Evolutionary conservation across 1,284 basidiomycete genomes (phyloP).

Genomic region (Sanguinoderma infundibulare): DNA sequence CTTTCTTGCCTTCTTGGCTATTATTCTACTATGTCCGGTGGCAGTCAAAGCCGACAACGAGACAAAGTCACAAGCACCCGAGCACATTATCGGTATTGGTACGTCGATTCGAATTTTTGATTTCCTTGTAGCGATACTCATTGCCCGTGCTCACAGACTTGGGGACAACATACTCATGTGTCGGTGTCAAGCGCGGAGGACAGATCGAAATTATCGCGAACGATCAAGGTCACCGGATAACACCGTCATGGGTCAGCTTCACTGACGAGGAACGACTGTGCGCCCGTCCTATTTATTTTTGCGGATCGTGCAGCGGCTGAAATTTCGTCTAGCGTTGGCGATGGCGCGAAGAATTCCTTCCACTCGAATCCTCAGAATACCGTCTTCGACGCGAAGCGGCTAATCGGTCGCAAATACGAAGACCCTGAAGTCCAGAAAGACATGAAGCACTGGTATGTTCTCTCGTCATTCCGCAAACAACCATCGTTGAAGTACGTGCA

Average conservation of each 20-base stretch:
- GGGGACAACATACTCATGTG: conserved; percentile 85
- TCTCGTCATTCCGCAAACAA: conserved; percentile 4
- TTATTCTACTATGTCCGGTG: conserved; percentile 65
- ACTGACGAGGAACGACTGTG: conserved; percentile 90
- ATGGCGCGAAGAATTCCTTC: conserved; percentile 80
- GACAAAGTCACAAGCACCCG: conserved; percentile 42
- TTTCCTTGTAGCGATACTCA: background rate
- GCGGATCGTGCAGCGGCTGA: background rate
- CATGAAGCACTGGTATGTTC: conserved; percentile 76
- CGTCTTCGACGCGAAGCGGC: conserved; percentile 96
- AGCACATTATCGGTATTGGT: conserved; percentile 94
- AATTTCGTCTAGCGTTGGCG: conserved; percentile 60
- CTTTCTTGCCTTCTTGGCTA: conserved; percentile 65
- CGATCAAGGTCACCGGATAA: conserved; percentile 97
- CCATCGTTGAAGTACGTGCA: conserved; percentile 34
- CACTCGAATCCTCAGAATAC: conserved; percentile 92
- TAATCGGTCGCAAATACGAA: conserved; percentile 88
- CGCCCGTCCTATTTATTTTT: conserved; percentile 30
- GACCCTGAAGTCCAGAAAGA: conserved; percentile 82
- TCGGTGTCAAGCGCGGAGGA: conserved; percentile 90
- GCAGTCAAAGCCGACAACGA: conserved; percentile 52
- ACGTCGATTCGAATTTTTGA: conserved; percentile 38
- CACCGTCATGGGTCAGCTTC: conserved; percentile 94
- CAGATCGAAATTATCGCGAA: conserved; percentile 97
- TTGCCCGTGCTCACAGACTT: conserved; percentile 52